Evolutionary conservation across 495 filamentous ascomycete genomes (phyloP).

Genomic region (Pyronema omphalodes): DNA sequence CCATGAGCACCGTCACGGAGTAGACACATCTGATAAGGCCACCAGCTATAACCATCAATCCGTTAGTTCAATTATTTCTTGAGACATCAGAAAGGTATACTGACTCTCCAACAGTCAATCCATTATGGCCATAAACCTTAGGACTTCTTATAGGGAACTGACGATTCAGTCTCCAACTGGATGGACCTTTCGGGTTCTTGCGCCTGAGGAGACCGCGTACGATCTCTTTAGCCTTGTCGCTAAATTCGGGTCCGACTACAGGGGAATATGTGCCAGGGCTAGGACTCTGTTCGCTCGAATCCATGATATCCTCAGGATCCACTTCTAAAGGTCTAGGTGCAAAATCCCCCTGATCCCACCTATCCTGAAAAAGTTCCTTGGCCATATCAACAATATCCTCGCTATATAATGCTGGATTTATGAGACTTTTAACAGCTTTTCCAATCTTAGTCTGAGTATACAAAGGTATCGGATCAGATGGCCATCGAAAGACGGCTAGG

Average conservation of each 20-base stretch:
- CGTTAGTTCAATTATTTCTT: neutral
- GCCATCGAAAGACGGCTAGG: too few species aligned
- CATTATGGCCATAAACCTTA: constrained; percentile 31
- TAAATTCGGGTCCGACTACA: neutral
- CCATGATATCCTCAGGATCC: neutral
- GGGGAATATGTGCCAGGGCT: neutral
- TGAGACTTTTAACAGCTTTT: neutral
- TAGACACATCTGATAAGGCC: constrained; percentile 31
- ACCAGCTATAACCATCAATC: constrained; percentile 27
- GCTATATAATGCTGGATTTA: neutral
- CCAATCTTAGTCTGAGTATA: neutral
- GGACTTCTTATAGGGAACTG: constrained; percentile 8
- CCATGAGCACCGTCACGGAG: constrained; percentile 36
- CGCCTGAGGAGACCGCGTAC: constrained; percentile 28
- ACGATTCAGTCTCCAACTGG: constrained; percentile 22
- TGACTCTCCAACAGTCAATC: constrained; percentile 25
- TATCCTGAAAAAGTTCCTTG: neutral
- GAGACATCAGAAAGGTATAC: neutral
- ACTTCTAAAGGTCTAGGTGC: neutral
- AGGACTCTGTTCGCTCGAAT: neutral
- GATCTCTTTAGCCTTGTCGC: constrained; percentile 3
- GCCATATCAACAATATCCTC: constrained; percentile 1
- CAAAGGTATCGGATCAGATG: neutral
- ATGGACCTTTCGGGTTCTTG: constrained; percentile 3
- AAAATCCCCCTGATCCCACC: neutral